phyloP scores from a whole-genome alignment of 441 rosid genomes.

The Arabidopsis hybrid region DNA sequence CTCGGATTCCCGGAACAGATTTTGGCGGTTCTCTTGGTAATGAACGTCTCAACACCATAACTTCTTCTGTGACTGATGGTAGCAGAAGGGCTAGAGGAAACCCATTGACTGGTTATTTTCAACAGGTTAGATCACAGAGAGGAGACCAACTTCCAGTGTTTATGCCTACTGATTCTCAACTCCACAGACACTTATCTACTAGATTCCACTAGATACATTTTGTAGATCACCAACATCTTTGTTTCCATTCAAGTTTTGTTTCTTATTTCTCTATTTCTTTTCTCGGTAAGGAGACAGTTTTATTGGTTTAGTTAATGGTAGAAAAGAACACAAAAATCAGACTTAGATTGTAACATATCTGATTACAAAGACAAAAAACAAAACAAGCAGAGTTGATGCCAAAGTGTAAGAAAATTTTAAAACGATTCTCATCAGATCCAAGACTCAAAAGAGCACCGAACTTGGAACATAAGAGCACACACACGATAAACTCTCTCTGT shows the following conservation, averaged over 20 bases:
- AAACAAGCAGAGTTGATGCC: neutral
- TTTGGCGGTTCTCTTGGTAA: constrained; percentile 69
- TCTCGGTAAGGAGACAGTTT: neutral
- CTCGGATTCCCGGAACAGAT: constrained; percentile 60
- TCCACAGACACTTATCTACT: constrained; percentile 53
- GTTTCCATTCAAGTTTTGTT: neutral
- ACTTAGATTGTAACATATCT: neutral
- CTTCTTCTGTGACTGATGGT: constrained; percentile 39
- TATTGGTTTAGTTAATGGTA: neutral
- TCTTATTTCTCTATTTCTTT: neutral
- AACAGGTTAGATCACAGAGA: constrained; percentile 73
- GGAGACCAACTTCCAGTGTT: constrained; percentile 89
- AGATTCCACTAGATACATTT: constrained; percentile 50
- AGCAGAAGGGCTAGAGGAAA: constrained; percentile 53
- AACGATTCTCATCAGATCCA: neutral
- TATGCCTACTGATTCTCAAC: constrained; percentile 75
- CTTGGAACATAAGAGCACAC: neutral
- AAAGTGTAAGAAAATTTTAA: neutral
- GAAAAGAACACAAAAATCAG: neutral
- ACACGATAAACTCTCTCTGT: neutral
- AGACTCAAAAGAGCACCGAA: constrained; percentile 1
- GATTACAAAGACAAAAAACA: neutral
- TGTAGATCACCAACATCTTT: constrained; percentile 11
- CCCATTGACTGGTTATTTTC: constrained; percentile 51
- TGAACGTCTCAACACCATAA: constrained; percentile 57